Percentiles rank a stretch among this genome's conserved stretches.
Conservation (phyloP, 2,329 filamentous ascomycete genomes). For the Blumeria hordei region DNA sequence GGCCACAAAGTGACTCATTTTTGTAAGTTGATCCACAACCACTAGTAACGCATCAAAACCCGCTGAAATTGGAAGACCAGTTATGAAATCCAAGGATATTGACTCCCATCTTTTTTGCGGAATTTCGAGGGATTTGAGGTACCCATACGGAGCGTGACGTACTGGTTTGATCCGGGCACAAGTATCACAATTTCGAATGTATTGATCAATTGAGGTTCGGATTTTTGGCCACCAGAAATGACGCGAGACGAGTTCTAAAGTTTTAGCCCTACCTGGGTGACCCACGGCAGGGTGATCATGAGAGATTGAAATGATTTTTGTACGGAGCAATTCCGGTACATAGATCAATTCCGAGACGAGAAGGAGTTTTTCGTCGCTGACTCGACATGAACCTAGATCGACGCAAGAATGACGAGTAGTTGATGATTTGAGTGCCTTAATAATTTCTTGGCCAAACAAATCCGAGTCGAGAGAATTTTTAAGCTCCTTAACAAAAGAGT, state of each 20-base stretch:
- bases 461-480: neutral
- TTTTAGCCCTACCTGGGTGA: neutral
- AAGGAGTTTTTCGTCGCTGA: neutral
- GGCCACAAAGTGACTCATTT: neutral
- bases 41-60: neutral
- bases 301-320: neutral
- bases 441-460: neutral
- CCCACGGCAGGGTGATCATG: neutral
- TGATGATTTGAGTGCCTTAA: neutral
- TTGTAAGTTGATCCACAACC: neutral
- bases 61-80: neutral
- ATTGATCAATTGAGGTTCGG: neutral
- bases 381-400: neutral
- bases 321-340: neutral
- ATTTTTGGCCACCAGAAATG: conserved; percentile 1
- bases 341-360: neutral
- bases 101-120: neutral
- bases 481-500: neutral
- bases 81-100: neutral
- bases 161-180: neutral
- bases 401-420: neutral
- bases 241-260: neutral
- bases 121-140: neutral
- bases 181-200: neutral
- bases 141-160: neutral